Evolutionary conservation across 805 yeast species (phyloP).

Genomic region (Zygosaccharomyces bailii): DNA sequence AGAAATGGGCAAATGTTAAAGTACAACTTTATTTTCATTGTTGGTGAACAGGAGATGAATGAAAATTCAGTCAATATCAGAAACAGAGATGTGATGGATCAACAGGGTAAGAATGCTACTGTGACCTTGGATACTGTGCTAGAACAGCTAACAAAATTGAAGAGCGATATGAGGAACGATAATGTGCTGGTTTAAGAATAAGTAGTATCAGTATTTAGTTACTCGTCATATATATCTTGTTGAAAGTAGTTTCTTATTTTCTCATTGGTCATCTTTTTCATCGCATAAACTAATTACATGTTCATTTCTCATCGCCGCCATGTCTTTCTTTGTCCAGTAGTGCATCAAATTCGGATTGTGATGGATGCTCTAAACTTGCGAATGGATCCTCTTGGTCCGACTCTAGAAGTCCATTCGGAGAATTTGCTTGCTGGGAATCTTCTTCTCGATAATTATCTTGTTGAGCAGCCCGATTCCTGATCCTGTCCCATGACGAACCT

Average conservation of each 20-base stretch:
- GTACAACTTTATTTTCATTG: conserved; percentile 94
- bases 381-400: conserved; percentile 12
- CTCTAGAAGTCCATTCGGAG: background rate
- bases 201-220: background rate
- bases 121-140: conserved; percentile 70
- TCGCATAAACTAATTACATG: conserved; percentile 2
- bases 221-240: conserved; percentile 1
- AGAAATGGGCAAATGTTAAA: conserved; percentile 93
- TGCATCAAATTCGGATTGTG: conserved; percentile 22
- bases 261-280: background rate
- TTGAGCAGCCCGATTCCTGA: conserved; percentile 21
- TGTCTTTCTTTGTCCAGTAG: conserved; percentile 19
- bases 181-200: conserved; percentile 42
- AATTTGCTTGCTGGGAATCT: background rate
- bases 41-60: conserved; percentile 90
- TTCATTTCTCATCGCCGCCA: conserved; percentile 10
- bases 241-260: background rate
- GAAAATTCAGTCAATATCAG: conserved; percentile 85
- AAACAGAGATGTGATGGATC: conserved; percentile 89
- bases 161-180: conserved; percentile 70
- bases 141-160: conserved; percentile 61
- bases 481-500: conserved; percentile 33
- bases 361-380: conserved; percentile 8
- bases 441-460: conserved; percentile 1
- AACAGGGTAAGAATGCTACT: conserved; percentile 90